Conservation (phyloP, 176 grass and related monocot genomes). For the Aegilops tauschii region DNA sequence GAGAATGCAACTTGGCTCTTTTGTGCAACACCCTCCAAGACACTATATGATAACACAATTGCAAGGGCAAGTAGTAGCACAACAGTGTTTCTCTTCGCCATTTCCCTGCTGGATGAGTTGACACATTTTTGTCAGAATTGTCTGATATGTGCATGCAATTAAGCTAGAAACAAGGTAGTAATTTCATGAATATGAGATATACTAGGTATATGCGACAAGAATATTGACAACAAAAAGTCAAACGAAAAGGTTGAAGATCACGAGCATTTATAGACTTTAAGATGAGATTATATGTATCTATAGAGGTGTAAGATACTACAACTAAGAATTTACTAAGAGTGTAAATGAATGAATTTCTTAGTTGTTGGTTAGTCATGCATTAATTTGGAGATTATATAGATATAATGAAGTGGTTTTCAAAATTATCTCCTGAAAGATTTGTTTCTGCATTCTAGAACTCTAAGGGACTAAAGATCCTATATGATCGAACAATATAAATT, state of each 20-base stretch:
- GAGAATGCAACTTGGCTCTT: background rate
- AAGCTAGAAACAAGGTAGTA: background rate
- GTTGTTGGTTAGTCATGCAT: background rate
- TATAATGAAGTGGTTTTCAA: background rate
- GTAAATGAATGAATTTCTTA: background rate
- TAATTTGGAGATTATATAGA: background rate
- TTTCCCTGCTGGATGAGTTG: background rate
- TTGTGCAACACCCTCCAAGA: background rate
- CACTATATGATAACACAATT: constrained; percentile 4
- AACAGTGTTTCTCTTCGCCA: background rate
- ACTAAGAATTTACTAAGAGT: background rate
- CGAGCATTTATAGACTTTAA: background rate
- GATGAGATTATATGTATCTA: background rate
- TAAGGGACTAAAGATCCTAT: background rate
- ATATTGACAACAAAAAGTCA: background rate
- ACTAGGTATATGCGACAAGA: background rate
- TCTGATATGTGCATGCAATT: background rate
- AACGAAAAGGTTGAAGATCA: background rate
- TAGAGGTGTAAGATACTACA: background rate
- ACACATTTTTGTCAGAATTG: background rate
- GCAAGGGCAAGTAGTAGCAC: constrained; percentile 2
- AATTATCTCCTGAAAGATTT: background rate
- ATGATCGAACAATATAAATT: background rate
- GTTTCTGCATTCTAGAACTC: background rate
- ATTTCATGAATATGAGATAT: background rate